These are phyloP conservation scores for Pulveroboletus sp. DNA, from an alignment of 768 basidiomycete genomes.

Conservation along the genomic window DNA sequence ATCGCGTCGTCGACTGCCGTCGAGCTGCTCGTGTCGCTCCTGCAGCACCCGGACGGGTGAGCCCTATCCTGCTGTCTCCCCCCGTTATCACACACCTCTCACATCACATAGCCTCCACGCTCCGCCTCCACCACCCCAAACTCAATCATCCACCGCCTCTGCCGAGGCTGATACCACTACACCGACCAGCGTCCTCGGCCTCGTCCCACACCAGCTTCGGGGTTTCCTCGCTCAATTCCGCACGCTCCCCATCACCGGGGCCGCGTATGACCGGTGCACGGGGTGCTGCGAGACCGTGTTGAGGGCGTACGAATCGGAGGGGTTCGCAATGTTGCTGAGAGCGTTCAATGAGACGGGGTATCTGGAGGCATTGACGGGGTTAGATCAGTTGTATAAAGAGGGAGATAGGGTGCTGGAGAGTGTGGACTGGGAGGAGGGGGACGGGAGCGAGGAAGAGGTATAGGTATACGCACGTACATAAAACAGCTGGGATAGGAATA, in stretches of 20 bases:
- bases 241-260: constrained; percentile 78
- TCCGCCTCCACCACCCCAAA: constrained; percentile 57
- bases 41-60: constrained; percentile 89
- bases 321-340: constrained; percentile 71
- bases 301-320: constrained; percentile 73
- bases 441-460: neutral
- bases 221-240: constrained; percentile 87
- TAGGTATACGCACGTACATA: neutral
- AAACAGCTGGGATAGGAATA: too few species aligned
- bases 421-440: constrained; percentile 76
- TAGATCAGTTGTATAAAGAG: constrained; percentile 73
- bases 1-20: constrained; percentile 92
- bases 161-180: constrained; percentile 5
- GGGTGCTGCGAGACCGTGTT: constrained; percentile 85
- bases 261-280: constrained; percentile 83
- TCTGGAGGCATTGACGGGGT: constrained; percentile 69
- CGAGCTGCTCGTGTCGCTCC: constrained; percentile 80
- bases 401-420: constrained; percentile 65
- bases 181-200: constrained; percentile 62
- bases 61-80: constrained; percentile 8
- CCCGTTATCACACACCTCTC: neutral
- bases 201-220: constrained; percentile 91
- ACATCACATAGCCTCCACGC: constrained; percentile 46
- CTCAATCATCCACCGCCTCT: constrained; percentile 11
- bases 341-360: constrained; percentile 82